These are phyloP conservation scores for Hymenoscyphus repandus DNA, from an alignment of 2,329 filamentous ascomycete species.

Conservation along the genomic window DNA sequence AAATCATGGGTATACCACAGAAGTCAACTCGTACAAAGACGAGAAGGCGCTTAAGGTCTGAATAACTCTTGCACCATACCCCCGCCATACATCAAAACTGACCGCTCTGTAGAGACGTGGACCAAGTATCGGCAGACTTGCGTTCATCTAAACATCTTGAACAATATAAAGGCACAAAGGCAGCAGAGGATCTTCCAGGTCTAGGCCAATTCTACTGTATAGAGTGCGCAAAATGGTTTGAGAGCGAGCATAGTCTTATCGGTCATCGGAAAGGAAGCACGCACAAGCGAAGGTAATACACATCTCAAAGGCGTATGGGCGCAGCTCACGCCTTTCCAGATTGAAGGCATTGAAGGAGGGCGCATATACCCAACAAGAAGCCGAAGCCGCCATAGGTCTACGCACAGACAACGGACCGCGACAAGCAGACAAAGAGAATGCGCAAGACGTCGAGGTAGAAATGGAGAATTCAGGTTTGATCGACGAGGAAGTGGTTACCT, in stretches of 20 bases:
- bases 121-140: conserved; percentile 85
- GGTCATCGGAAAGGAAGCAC: conserved; percentile 82
- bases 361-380: conserved; percentile 79
- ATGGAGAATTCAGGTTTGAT: conserved; percentile 30
- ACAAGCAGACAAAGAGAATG: conserved; percentile 29
- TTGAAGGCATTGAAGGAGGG: conserved; percentile 77
- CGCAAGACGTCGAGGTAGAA: conserved; percentile 38
- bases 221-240: conserved; percentile 96
- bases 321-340: conserved; percentile 39
- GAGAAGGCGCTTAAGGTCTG: conserved; percentile 60
- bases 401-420: conserved; percentile 60
- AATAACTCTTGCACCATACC: conserved; percentile 13
- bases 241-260: conserved; percentile 70
- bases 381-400: conserved; percentile 73
- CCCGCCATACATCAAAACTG: conserved; percentile 1
- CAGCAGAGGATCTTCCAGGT: conserved; percentile 79
- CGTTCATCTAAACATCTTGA: conserved; percentile 72
- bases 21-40: conserved; percentile 67
- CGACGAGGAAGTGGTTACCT: conserved; percentile 19
- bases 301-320: no score
- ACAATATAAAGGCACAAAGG: conserved; percentile 73
- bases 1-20: conserved; percentile 58
- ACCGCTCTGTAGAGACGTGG: conserved; percentile 64
- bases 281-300: conserved; percentile 74
- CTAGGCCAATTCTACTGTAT: conserved; percentile 83